These are phyloP conservation scores for Xylariaceae sp. DNA, from an alignment of 2,329 filamentous ascomycete species.

Conservation along the genomic window DNA sequence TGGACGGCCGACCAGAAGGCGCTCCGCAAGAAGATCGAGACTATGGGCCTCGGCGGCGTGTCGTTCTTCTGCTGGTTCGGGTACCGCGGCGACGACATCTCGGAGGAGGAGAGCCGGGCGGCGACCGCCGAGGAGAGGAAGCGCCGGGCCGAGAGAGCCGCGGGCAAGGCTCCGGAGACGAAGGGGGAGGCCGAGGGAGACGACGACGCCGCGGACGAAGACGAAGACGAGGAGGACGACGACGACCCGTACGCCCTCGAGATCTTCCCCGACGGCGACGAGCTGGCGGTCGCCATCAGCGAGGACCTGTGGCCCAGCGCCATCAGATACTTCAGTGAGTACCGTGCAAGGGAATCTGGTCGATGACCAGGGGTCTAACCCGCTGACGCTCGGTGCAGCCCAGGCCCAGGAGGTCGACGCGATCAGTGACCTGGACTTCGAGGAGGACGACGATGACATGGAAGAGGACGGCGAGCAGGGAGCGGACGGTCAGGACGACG, in stretches of 20 bases:
- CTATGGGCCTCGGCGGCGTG: slow-evolving; percentile 53
- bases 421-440: slow-evolving; percentile 63
- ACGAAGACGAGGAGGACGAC: slow-evolving; percentile 54
- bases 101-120: slow-evolving; percentile 61
- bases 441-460: slow-evolving; percentile 38
- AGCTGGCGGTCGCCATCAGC: slow-evolving; percentile 69
- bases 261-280: slow-evolving; percentile 81
- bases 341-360: not conserved
- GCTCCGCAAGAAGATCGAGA: slow-evolving; percentile 49
- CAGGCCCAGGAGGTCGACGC: slow-evolving; percentile 65
- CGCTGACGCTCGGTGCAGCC: slow-evolving; percentile 40
- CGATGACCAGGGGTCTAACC: slow-evolving; percentile 24
- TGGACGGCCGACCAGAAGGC: slow-evolving; percentile 45
- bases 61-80: slow-evolving; percentile 92
- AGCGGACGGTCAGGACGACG: slow-evolving; percentile 47
- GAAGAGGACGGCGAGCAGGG: slow-evolving; percentile 22
- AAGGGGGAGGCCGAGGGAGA: slow-evolving; percentile 3
- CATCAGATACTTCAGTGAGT: slow-evolving; percentile 85
- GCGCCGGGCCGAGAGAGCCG: slow-evolving; percentile 41
- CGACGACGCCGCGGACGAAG: slow-evolving; percentile 28
- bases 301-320: slow-evolving; percentile 88
- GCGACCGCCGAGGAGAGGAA: slow-evolving; percentile 55
- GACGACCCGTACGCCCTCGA: slow-evolving; percentile 64
- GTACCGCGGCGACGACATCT: slow-evolving; percentile 63
- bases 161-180: slow-evolving; percentile 32